Base-by-base conservation (phyloP, 345 rosid species). In the Populus pruinosa region DNA sequence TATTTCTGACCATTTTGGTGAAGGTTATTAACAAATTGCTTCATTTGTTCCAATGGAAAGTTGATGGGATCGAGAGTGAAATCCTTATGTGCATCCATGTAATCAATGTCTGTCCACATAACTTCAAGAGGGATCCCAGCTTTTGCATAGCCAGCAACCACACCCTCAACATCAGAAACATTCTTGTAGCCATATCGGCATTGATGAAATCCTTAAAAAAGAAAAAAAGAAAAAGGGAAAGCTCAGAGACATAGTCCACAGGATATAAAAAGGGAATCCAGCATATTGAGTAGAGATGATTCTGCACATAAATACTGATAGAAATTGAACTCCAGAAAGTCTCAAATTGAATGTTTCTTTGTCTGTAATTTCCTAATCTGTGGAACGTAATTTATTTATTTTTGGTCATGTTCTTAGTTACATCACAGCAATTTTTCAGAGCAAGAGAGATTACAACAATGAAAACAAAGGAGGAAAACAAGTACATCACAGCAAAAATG, bases 101-200 rank as follows among this genome's bases (percentile, higher is more conserved):
- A 81, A 76, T 92, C 97, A 43, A 92, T 92, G 69, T 92, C 97
- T 0, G 90, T 88, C 97, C 97, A 92, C 84, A 92, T 91, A 16
- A 91, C 95, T 74, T 92, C 97, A 10, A 92, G 90, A 5, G 93
- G 95, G 66, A 92, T 92, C 4, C 76, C 67, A 56, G 94, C 90
- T 79, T 88, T 87, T 67, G 92, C 91, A 84, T 92, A 92, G 39
- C 91, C 90, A 36, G 88, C 83, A 36, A 89, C 91, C 62, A 91
- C 94, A 35, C 63, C 73, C 77, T 89, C 90, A 67, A 91, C 27
- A 63, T 87, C 93, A n/a, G 90, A 75, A 1, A 91, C 89, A 70
- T 91, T 87, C 72, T 80, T 87, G 85, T 92, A 92, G 1, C 94
- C 97, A 38, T 83, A 89, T 69, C 88, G 78, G 71, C 94, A 92